These are phyloP conservation scores for Gossypium turneri DNA, from an alignment of 345 rosid species.

Conservation along the genomic window DNA sequence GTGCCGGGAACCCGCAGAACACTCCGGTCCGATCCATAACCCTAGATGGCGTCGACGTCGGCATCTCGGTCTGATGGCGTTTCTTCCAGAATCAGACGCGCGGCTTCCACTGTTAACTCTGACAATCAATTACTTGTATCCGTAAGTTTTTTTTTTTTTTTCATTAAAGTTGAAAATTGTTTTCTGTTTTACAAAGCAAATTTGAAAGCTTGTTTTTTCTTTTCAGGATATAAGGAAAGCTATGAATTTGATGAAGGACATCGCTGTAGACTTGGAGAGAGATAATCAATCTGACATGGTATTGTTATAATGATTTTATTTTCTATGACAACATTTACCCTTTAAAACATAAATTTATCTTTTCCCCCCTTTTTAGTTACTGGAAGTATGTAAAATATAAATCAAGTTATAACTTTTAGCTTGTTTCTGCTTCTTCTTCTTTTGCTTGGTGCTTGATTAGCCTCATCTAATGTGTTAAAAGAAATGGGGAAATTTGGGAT, in stretches of 20 bases:
- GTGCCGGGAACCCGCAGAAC: not conserved
- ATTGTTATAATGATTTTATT: slow-evolving; percentile 8
- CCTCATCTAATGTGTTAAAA: not conserved
- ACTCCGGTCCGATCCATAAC: not conserved
- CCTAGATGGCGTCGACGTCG: slow-evolving; percentile 12
- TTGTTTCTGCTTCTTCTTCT: not conserved
- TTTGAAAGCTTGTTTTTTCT: not conserved
- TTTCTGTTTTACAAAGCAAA: not conserved
- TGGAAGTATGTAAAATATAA: not conserved
- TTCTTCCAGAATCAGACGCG: slow-evolving; percentile 43
- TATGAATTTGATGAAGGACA: slow-evolving; percentile 53
- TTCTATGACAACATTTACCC: not conserved
- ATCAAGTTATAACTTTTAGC: not conserved
- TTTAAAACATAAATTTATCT: not conserved
- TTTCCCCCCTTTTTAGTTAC: not conserved
- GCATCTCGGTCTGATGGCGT: slow-evolving; percentile 39
- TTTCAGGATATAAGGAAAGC: slow-evolving; percentile 72
- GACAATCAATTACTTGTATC: slow-evolving; percentile 50
- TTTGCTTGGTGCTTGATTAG: not conserved
- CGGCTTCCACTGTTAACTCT: slow-evolving; percentile 40
- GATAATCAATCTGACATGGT: slow-evolving; percentile 66
- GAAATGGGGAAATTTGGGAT: not conserved
- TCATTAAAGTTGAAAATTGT: not conserved
- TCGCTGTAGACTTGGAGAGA: slow-evolving; percentile 74
- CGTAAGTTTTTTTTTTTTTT: slow-evolving; percentile 45